Evolutionary conservation across 2,329 filamentous ascomycete species (phyloP).

Genomic region (Colletotrichum limetticola): DNA sequence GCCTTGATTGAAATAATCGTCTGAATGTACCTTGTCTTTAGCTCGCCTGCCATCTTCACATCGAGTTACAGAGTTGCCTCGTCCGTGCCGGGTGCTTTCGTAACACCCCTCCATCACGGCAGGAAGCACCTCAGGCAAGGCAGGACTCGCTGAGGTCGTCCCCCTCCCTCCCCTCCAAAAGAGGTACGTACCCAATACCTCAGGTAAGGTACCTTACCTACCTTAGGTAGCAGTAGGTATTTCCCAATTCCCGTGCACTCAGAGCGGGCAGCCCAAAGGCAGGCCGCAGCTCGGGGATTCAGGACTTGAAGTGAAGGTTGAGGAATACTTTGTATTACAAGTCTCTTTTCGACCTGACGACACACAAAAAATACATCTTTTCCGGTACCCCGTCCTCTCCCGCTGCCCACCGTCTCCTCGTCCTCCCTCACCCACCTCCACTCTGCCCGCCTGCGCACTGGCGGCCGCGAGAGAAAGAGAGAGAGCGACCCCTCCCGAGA

Average conservation of each 20-base stretch:
- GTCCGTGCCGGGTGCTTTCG: constrained; percentile 20
- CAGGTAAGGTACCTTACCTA: no score
- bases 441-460: constrained; percentile 7
- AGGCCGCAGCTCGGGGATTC: background rate
- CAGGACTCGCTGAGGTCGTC: background rate
- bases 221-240: no score
- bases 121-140: no score
- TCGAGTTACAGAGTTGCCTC: constrained; percentile 32
- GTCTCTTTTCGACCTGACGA: background rate
- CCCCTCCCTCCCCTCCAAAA: constrained; percentile 15
- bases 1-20: constrained; percentile 4
- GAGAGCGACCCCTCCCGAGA: constrained; percentile 30
- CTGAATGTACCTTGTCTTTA: constrained; percentile 2
- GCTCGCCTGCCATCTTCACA: constrained; percentile 32
- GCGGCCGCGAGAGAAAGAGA: constrained; percentile 5
- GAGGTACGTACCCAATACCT: background rate
- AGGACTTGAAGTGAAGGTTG: background rate
- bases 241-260: background rate
- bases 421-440: background rate
- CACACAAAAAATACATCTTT: background rate
- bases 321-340: background rate
- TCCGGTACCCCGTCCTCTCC: background rate
- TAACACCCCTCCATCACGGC: constrained; percentile 25
- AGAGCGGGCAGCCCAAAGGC: background rate
- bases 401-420: background rate